Conservation (phyloP, 1,284 basidiomycete genomes). For the Papiliotrema flavescens region DNA sequence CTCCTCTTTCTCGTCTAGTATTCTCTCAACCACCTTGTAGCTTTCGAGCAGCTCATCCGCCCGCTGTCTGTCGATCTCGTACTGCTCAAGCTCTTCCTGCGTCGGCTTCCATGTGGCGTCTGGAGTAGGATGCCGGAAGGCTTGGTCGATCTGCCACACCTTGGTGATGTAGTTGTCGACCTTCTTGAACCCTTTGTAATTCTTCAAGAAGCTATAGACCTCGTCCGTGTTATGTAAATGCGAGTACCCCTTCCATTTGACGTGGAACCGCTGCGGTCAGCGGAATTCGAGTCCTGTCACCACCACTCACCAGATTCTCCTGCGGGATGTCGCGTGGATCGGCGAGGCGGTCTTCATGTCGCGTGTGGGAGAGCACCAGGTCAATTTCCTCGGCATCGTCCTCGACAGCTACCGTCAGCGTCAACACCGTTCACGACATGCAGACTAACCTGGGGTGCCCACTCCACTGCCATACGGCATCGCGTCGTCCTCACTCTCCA, state of each 20-base stretch:
- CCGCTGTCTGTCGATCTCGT: constrained; percentile 84
- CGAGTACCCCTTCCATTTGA: constrained; percentile 94
- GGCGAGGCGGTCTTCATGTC: constrained; percentile 71
- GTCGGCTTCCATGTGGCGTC: constrained; percentile 61
- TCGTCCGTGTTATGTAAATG: constrained; percentile 97
- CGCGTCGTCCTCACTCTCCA: constrained; percentile 71
- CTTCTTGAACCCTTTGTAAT: constrained; percentile 79
- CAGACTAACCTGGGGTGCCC: background rate
- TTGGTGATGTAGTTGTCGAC: constrained; percentile 99
- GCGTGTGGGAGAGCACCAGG: constrained; percentile 71
- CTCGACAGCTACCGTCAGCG: constrained; percentile 3
- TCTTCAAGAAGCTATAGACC: constrained; percentile 79
- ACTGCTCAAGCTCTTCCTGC: constrained; percentile 84
- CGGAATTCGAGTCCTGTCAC: background rate
- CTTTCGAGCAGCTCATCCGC: constrained; percentile 84
- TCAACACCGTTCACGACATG: background rate
- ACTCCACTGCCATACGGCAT: constrained; percentile 64
- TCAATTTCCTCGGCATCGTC: constrained; percentile 71
- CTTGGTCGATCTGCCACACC: constrained; percentile 64
- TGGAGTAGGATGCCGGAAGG: constrained; percentile 54
- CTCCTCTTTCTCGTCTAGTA: constrained; percentile 75
- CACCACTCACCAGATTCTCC: constrained; percentile 70
- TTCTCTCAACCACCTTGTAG: constrained; percentile 87
- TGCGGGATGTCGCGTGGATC: constrained; percentile 77
- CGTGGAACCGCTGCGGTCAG: constrained; percentile 72